Conservation (phyloP, 495 filamentous ascomycete species). For the Podospora appendiculata region DNA sequence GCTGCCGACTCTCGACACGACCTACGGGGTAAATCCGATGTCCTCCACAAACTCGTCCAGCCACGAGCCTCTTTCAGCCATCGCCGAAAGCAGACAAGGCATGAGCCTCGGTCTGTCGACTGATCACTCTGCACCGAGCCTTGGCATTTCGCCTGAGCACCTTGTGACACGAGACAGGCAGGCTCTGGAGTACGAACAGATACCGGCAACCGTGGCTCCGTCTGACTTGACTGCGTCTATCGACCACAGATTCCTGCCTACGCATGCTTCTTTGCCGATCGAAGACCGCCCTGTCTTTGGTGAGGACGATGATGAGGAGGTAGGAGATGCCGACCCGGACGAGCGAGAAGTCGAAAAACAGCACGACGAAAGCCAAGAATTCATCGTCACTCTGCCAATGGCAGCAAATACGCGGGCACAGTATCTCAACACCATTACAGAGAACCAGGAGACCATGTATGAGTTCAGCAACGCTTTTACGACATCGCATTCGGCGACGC, state of each 20-base stretch:
- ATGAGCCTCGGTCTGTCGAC: background rate
- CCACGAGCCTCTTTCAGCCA: slow-evolving; percentile 6
- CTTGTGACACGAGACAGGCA: background rate
- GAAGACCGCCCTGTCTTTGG: background rate
- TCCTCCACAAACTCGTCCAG: background rate
- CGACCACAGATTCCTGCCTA: slow-evolving; percentile 19
- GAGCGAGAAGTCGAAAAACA: background rate
- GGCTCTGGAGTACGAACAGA: slow-evolving; percentile 3
- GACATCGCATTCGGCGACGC: slow-evolving; percentile 6
- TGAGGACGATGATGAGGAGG: slow-evolving; percentile 3
- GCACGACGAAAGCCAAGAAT: slow-evolving; percentile 4
- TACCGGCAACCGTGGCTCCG: slow-evolving; percentile 28
- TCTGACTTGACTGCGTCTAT: slow-evolving; percentile 27
- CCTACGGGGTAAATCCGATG: background rate
- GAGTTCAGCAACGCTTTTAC: slow-evolving; percentile 25
- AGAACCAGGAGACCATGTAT: slow-evolving; percentile 25
- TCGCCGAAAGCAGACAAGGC: slow-evolving; percentile 1
- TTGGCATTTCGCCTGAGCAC: background rate
- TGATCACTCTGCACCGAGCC: background rate
- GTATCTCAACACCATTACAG: slow-evolving; percentile 31
- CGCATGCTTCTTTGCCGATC: slow-evolving; percentile 11
- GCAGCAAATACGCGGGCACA: slow-evolving; percentile 24
- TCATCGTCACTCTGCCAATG: slow-evolving; percentile 35
- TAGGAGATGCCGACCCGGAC: background rate
- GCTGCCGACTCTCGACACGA: slow-evolving; percentile 2